Conservation (phyloP, 257 asterid species). For the Ophiorrhiza pumila region DNA sequence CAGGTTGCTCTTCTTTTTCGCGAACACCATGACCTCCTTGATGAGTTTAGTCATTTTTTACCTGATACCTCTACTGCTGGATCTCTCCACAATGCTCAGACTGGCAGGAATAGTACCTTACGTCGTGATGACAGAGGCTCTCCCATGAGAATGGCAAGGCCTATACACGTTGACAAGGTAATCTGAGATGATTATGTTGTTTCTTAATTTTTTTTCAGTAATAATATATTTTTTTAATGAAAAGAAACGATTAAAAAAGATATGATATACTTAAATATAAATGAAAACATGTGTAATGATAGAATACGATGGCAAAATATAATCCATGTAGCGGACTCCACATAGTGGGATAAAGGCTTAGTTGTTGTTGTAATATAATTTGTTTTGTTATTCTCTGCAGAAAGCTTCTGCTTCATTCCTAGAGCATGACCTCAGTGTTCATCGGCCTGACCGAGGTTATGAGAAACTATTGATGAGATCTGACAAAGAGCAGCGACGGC, state of each 20-base stretch:
- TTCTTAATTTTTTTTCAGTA: constrained; percentile 19
- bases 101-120: constrained; percentile 42
- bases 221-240: too few relatives aligned
- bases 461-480: constrained; percentile 26
- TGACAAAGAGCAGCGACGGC: constrained; percentile 43
- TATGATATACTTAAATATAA: too few relatives aligned
- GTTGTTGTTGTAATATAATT: too few relatives aligned
- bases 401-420: constrained; percentile 47
- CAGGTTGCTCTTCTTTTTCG: constrained; percentile 85
- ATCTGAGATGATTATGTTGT: constrained; percentile 21
- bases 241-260: too few relatives aligned
- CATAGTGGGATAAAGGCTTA: too few relatives aligned
- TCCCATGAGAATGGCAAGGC: constrained; percentile 43
- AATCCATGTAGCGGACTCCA: too few relatives aligned
- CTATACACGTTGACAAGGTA: constrained; percentile 64
- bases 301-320: too few relatives aligned
- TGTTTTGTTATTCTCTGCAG: constrained; percentile 38
- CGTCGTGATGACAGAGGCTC: constrained; percentile 56
- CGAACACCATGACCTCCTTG: constrained; percentile 85
- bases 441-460: constrained; percentile 41
- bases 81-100: constrained; percentile 40
- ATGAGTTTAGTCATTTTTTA: constrained; percentile 84
- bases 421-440: constrained; percentile 38
- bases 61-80: constrained; percentile 71
- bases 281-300: too few relatives aligned